phyloP scores from a whole-genome alignment of 2,329 filamentous ascomycete genomes.

The Cercospora zeae-maydis region DNA sequence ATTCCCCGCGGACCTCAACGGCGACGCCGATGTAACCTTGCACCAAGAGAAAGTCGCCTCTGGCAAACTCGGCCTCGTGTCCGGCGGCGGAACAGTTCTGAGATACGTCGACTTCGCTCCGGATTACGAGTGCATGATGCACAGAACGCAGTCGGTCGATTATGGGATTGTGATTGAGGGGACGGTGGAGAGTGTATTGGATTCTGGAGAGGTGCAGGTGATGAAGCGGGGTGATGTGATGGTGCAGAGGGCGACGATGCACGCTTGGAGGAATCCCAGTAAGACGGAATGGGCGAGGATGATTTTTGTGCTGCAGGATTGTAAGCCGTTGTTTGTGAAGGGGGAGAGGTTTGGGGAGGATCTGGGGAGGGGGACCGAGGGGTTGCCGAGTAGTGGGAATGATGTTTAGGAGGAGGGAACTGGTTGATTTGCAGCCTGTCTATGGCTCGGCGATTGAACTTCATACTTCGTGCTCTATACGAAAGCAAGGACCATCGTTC shows the following conservation, averaged over 20 bases:
- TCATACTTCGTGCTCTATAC: neutral
- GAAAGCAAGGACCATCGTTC: too few species aligned
- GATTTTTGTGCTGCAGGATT: constrained; percentile 36
- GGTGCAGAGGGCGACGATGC: constrained; percentile 40
- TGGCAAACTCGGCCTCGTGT: constrained; percentile 49
- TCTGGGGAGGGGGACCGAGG: constrained; percentile 25
- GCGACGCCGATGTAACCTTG: constrained; percentile 46
- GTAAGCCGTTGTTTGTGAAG: constrained; percentile 30
- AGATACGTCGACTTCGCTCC: constrained; percentile 41
- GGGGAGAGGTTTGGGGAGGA: constrained; percentile 35
- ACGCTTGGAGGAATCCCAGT: constrained; percentile 37
- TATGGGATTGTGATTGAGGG: constrained; percentile 40
- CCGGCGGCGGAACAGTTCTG: constrained; percentile 49
- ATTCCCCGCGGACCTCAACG: constrained; percentile 48
- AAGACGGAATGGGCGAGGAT: constrained; percentile 35
- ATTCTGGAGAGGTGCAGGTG: constrained; percentile 34
- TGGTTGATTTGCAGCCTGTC: neutral
- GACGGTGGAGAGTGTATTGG: constrained; percentile 34
- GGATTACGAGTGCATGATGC: constrained; percentile 37
- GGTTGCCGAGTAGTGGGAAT: constrained; percentile 20
- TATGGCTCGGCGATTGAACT: neutral
- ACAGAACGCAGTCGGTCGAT: constrained; percentile 38
- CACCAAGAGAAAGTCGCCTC: constrained; percentile 45
- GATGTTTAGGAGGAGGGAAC: constrained; percentile 3
- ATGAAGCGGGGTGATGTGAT: constrained; percentile 39